Evolutionary conservation across 2,329 filamentous ascomycete genomes (phyloP).

Genomic region (Calonectria fujianensis): DNA sequence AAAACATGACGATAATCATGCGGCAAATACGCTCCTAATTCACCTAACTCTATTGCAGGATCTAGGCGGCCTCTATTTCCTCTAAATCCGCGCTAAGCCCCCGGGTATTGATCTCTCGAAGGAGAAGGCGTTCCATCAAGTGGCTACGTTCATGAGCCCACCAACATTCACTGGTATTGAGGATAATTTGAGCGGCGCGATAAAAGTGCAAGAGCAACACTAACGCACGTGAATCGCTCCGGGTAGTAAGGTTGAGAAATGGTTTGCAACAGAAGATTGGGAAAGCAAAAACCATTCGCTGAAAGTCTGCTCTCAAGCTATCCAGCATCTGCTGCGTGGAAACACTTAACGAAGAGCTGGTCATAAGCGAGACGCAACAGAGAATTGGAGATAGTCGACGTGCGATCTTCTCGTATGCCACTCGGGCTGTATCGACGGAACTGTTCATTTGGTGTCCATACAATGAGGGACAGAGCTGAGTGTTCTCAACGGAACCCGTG

Average conservation of each 20-base stretch:
- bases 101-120: not conserved
- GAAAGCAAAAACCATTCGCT: constrained; percentile 21
- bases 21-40: not conserved
- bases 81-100: not conserved
- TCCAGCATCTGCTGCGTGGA: not conserved
- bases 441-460: not conserved
- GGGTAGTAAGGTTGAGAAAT: not conserved
- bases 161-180: not conserved
- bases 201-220: constrained; percentile 24
- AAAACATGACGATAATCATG: not conserved
- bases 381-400: constrained; percentile 19
- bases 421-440: not conserved
- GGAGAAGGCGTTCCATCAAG: not conserved
- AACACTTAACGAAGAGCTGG: not conserved
- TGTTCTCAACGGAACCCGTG: not conserved
- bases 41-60: not conserved
- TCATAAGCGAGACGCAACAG: constrained; percentile 7
- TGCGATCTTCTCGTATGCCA: constrained; percentile 15
- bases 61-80: not conserved
- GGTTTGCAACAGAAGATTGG: constrained; percentile 28
- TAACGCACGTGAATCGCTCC: constrained; percentile 8
- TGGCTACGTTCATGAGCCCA: constrained; percentile 21
- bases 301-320: not conserved
- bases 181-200: not conserved
- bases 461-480: not conserved